Conservation (phyloP, 129 eudicot species). For the Tagetes erecta region DNA sequence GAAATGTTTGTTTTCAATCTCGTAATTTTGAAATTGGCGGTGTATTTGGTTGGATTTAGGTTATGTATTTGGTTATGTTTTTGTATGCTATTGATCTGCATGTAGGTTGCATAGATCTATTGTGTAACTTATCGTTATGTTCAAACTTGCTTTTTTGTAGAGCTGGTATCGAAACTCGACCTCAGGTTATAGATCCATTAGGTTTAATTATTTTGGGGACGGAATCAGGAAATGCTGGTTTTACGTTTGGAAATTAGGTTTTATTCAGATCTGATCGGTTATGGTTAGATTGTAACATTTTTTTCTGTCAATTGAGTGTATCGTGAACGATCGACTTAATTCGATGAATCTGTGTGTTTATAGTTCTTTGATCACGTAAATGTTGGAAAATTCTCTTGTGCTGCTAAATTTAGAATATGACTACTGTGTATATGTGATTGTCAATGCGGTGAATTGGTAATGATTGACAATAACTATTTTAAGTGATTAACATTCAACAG, state of each 20-base stretch:
- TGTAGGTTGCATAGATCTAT: slow-evolving; percentile 23
- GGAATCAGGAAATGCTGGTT: neutral
- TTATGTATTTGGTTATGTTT: neutral
- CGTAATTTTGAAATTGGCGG: slow-evolving; percentile 7
- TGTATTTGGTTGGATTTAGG: slow-evolving; percentile 9
- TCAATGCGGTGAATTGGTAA: neutral
- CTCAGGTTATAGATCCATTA: slow-evolving; percentile 4
- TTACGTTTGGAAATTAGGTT: slow-evolving; percentile 13
- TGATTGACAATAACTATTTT: neutral
- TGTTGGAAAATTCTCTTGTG: neutral
- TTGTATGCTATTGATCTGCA: slow-evolving; percentile 25
- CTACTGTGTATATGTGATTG: neutral
- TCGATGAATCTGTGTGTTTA: neutral
- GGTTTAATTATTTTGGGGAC: slow-evolving; percentile 3
- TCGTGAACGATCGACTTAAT: neutral
- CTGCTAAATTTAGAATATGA: neutral
- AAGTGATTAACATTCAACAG: slow-evolving; percentile 15
- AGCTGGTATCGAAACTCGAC: slow-evolving; percentile 4
- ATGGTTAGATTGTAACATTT: neutral
- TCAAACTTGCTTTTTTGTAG: neutral
- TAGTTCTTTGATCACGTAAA: neutral
- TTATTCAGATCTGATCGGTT: slow-evolving; percentile 27
- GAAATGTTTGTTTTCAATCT: neutral
- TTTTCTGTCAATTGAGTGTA: slow-evolving; percentile 7
- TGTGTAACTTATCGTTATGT: neutral